Conservation (phyloP, 1,139 yeast species). For the Geotrichum histeridarum region DNA sequence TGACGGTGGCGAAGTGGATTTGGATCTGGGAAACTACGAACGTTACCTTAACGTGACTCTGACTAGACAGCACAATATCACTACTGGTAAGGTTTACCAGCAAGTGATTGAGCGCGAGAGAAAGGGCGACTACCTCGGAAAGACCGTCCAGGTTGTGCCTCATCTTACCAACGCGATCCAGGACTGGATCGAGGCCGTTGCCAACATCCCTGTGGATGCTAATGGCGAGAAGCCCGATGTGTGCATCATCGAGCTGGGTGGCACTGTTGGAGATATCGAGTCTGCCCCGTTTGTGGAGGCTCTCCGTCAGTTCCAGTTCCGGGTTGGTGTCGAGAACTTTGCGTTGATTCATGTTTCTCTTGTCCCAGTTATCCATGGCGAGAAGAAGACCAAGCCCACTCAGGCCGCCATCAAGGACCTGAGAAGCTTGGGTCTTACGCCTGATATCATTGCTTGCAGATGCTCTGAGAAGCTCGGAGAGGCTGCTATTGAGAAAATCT, state of each 20-base stretch:
- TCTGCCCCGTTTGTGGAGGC: slow-evolving; percentile 99
- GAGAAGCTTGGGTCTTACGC: slow-evolving; percentile 88
- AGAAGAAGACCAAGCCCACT: slow-evolving; percentile 97
- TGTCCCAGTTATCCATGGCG: slow-evolving; percentile 97
- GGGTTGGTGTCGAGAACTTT: slow-evolving; percentile 90
- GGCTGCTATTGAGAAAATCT: slow-evolving; percentile 86
- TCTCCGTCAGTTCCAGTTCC: slow-evolving; percentile 94
- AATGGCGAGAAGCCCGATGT: slow-evolving; percentile 80
- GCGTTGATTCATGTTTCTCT: slow-evolving; percentile 94
- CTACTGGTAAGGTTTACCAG: slow-evolving; percentile 95
- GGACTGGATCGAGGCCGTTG: slow-evolving; percentile 95
- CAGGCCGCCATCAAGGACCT: slow-evolving; percentile 98
- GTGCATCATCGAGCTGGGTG: slow-evolving; percentile 95
- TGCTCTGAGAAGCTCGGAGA: slow-evolving; percentile 78
- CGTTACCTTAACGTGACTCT: slow-evolving; percentile 89
- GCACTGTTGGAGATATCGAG: slow-evolving; percentile 98
- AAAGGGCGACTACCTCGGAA: slow-evolving; percentile 95
- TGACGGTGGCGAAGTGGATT: slow-evolving; percentile 98
- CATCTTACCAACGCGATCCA: slow-evolving; percentile 96
- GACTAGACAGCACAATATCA: slow-evolving; percentile 90
- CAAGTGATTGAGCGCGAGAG: slow-evolving; percentile 93
- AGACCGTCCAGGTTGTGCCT: slow-evolving; percentile 99
- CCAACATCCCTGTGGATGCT: slow-evolving; percentile 87
- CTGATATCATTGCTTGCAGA: slow-evolving; percentile 97
- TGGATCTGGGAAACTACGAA: slow-evolving; percentile 96